Evolutionary conservation across 2,329 filamentous ascomycete species (phyloP), one percentile per base, ranked within the genome.

Genomic region (Xylaria polymorpha): DNA sequence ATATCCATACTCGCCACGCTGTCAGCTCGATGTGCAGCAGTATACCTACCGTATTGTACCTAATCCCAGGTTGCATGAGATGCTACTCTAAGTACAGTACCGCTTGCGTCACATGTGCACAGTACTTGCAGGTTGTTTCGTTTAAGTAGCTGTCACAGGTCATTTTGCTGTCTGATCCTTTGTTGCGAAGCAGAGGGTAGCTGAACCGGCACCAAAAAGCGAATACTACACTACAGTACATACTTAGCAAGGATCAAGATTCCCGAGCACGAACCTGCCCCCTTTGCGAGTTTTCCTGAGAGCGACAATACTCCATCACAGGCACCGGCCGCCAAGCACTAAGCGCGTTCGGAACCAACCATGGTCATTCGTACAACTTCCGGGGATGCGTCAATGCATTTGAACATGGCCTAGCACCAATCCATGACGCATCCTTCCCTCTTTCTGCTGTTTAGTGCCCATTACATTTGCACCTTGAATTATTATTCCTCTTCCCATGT

Each of bases 1-100:
- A 66, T 46, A 43, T 20, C 58, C 62, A 62, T 62, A 53, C 67
- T 46, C 18, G 48, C 64, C 67, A 66, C 46, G 58, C 57, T 51
- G 44, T 69, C 67, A 69, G 67, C 56, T 58, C 50, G 50, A 44
- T 56, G 48, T 50, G 35, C 57, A 37, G 55, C 22, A 50, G 25
- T 29, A 29, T 29, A 29, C 25, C 25, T 29, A 29, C 25, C 25
- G 25, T 29, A 29, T 29, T 29, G 25, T 29, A 29, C 25, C 25
- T 39, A 64, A 55, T 53, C 48, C 37, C 18, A 46, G 56, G 44
- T 61, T 64, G 53, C 55, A 61, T 68, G 61, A 55, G 25, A 51
- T 51, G 46, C 20, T 25, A 29, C 25, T 29, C 3, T 29, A 46
- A 15, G 14, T 61, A 29, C 39, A 15, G 14, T 61, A 29, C 39